A percentile compares a stretch with the other conserved stretches of the same genome.
These are phyloP conservation scores for Euphorbia peplus DNA, from an alignment of 345 rosid species.

Conservation along the genomic window DNA sequence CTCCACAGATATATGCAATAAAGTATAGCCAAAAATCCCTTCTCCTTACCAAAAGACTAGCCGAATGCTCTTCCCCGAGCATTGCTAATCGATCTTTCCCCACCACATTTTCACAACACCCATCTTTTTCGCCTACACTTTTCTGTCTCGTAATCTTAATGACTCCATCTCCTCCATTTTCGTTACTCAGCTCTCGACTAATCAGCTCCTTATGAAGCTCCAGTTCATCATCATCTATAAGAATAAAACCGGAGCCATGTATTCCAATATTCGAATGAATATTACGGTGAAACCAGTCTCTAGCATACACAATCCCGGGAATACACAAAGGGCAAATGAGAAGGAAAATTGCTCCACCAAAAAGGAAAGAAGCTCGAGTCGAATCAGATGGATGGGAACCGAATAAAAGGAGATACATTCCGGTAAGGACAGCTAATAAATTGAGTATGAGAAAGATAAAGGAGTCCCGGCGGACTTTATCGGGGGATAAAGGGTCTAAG, in stretches of 20 bases:
- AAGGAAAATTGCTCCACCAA: conserved; percentile 69
- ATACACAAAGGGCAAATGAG: conserved; percentile 69
- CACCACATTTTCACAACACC: conserved; percentile 49
- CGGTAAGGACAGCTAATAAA: conserved; percentile 63
- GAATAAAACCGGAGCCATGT: conserved; percentile 60
- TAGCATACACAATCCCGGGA: conserved; percentile 75
- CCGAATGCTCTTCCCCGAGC: conserved; percentile 78
- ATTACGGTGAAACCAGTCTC: conserved; percentile 60
- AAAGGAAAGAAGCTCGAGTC: conserved; percentile 45
- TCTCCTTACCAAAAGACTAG: conserved; percentile 49
- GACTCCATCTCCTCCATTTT: conserved; percentile 32
- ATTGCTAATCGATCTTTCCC: conserved; percentile 52
- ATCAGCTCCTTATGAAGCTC: conserved; percentile 76
- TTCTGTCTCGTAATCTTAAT: conserved; percentile 20
- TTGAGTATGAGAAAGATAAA: conserved; percentile 68
- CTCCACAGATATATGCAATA: conserved; percentile 81
- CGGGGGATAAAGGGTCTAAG: conserved; percentile 66
- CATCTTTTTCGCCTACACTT: conserved; percentile 26
- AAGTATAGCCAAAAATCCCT: conserved; percentile 91
- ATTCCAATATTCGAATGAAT: conserved; percentile 62
- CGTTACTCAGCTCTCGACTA: conserved; percentile 41
- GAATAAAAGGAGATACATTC: conserved; percentile 72
- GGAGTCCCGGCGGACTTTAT: conserved; percentile 67
- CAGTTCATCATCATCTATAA: conserved; percentile 80
- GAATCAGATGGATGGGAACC: conserved; percentile 38